Conservation (phyloP, 331 rosid genomes). For the Dryas integrifolia region DNA sequence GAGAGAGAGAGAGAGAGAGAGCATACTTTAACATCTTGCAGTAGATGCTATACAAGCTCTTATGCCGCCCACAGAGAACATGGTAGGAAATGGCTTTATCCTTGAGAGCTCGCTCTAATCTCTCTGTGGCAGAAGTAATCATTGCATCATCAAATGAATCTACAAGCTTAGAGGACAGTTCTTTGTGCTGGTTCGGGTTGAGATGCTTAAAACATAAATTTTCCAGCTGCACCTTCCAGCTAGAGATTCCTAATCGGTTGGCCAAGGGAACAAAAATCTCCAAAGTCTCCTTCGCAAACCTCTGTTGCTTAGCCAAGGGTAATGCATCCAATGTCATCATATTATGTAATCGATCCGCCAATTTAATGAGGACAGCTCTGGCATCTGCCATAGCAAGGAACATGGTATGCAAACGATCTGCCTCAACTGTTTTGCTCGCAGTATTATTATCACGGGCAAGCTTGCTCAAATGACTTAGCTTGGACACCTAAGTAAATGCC, state of each 20-base stretch:
- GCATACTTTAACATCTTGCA: slow-evolving; percentile 79
- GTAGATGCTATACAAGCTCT: slow-evolving; percentile 87
- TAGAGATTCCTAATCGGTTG: slow-evolving; percentile 83
- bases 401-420: slow-evolving; percentile 93
- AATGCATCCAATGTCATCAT: slow-evolving; percentile 93
- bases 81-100: slow-evolving; percentile 76
- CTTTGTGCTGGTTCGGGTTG: slow-evolving; percentile 60
- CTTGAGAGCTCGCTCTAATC: slow-evolving; percentile 59
- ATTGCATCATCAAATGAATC: slow-evolving; percentile 71
- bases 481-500: slow-evolving; percentile 65
- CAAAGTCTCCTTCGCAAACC: slow-evolving; percentile 94
- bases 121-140: slow-evolving; percentile 63
- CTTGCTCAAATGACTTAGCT: slow-evolving; percentile 88
- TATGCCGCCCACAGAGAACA: slow-evolving; percentile 78
- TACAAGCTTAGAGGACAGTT: slow-evolving; percentile 70
- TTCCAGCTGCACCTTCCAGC: slow-evolving; percentile 87
- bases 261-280: slow-evolving; percentile 95
- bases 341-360: slow-evolving; percentile 90
- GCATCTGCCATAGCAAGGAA: slow-evolving; percentile 98
- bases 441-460: slow-evolving; percentile 91
- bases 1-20: slow-evolving; percentile 13
- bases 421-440: slow-evolving; percentile 76
- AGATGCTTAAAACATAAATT: slow-evolving; percentile 87
- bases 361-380: slow-evolving; percentile 86
- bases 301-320: slow-evolving; percentile 66